Percentiles rank a stretch among this genome's conserved stretches.
These are phyloP conservation scores for Prunus salicina DNA, from an alignment of 306 rosid species.

Conservation along the genomic window DNA sequence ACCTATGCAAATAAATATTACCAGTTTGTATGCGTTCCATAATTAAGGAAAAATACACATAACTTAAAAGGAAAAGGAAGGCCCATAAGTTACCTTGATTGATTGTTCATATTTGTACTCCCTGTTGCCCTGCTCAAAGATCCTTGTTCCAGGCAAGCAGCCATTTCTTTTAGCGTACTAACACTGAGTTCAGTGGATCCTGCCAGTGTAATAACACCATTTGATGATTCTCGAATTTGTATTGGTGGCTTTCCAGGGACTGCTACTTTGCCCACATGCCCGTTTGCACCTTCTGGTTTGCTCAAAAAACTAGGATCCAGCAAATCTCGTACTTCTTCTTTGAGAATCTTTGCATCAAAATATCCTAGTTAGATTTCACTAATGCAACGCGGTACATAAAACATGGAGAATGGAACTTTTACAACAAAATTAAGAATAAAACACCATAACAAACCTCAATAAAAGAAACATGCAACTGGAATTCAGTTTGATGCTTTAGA, in stretches of 20 bases:
- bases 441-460: conserved; percentile 65
- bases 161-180: conserved; percentile 81
- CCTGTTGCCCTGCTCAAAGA: conserved; percentile 96
- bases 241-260: conserved; percentile 86
- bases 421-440: conserved; percentile 1
- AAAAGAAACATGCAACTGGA: conserved; percentile 94
- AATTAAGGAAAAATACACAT: background rate
- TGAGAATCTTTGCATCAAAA: conserved; percentile 71
- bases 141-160: conserved; percentile 96
- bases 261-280: conserved; percentile 67
- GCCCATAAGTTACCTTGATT: conserved; percentile 65
- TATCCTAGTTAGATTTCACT: conserved; percentile 32
- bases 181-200: conserved; percentile 97
- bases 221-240: conserved; percentile 98
- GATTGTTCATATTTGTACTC: conserved; percentile 99
- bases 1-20: background rate
- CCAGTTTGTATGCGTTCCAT: background rate
- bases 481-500: conserved; percentile 76
- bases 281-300: conserved; percentile 83
- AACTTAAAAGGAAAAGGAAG: background rate
- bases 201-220: conserved; percentile 95
- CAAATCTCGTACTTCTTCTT: conserved; percentile 98
- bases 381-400: conserved; percentile 9
- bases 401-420: background rate
- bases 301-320: conserved; percentile 69